Evolutionary conservation across 2,329 filamentous ascomycete species (phyloP).

Genomic region (Aspergillaceae sp.): DNA sequence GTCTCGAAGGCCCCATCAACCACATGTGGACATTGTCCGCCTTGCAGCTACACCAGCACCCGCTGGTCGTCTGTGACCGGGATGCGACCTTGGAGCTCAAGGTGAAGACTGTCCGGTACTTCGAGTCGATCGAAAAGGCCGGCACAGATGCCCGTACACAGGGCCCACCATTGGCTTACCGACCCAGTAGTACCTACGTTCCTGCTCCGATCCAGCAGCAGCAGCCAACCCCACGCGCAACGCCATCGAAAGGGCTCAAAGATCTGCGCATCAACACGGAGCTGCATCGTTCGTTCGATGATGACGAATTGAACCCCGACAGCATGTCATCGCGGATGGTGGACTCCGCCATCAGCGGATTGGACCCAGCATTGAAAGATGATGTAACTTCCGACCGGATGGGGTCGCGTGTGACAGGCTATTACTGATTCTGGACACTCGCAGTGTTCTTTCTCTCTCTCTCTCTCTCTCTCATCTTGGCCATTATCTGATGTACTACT

Average conservation of each 20-base stretch:
- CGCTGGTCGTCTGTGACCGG: constrained; percentile 76
- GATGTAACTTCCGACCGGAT: constrained; percentile 38
- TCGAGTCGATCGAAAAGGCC: constrained; percentile 62
- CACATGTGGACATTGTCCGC: constrained; percentile 87
- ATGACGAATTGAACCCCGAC: constrained; percentile 40
- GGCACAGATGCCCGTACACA: constrained; percentile 42
- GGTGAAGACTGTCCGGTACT: constrained; percentile 67
- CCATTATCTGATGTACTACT: too few species aligned
- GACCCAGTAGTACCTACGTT: constrained; percentile 24
- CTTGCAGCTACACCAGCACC: constrained; percentile 70
- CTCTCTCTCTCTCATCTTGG: too few species aligned
- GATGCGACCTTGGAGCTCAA: constrained; percentile 65
- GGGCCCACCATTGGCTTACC: constrained; percentile 35
- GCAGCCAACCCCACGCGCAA: constrained; percentile 18
- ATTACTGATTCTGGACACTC: too few species aligned
- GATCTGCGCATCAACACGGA: constrained; percentile 40
- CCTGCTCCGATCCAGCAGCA: constrained; percentile 22
- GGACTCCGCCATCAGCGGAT: constrained; percentile 37
- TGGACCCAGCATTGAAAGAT: constrained; percentile 32
- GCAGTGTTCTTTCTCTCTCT: too few species aligned
- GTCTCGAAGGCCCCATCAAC: constrained; percentile 72
- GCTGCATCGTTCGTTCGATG: constrained; percentile 26
- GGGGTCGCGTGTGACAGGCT: constrained; percentile 29
- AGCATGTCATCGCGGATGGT: constrained; percentile 42
- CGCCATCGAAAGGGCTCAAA: constrained; percentile 26